phyloP scores from a whole-genome alignment of 805 yeast genomes.

The Kodamaea nitidulidarum region DNA sequence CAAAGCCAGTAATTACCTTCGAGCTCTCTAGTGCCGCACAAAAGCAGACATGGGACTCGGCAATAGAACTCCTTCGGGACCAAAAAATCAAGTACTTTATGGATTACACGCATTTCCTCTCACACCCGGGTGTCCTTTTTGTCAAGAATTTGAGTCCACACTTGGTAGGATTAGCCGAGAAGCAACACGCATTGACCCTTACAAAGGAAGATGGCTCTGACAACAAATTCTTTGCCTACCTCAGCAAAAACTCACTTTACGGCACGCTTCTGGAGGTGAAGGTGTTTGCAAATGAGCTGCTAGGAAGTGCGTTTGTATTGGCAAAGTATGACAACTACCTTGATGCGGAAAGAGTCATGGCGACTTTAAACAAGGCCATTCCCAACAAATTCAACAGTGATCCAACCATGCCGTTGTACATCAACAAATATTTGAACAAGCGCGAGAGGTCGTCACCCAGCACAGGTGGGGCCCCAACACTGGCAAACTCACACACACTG shows the following conservation, averaged over 20 bases:
- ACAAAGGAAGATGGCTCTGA: slow-evolving; percentile 14
- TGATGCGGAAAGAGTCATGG: slow-evolving; percentile 29
- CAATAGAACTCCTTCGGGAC: not conserved
- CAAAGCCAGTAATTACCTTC: not conserved
- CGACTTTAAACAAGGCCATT: slow-evolving; percentile 14
- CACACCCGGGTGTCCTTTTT: slow-evolving; percentile 59
- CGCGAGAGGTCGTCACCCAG: slow-evolving; percentile 41
- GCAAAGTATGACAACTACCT: slow-evolving; percentile 30
- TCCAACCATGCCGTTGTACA: slow-evolving; percentile 37
- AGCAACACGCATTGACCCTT: slow-evolving; percentile 1
- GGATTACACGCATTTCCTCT: slow-evolving; percentile 30
- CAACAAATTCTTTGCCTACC: slow-evolving; percentile 25
- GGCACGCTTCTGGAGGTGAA: slow-evolving; percentile 20
- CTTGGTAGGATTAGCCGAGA: slow-evolving; percentile 17
- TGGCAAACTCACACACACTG: not conserved
- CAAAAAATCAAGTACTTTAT: slow-evolving; percentile 10
- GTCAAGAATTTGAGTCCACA: slow-evolving; percentile 45
- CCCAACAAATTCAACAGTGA: slow-evolving; percentile 27
- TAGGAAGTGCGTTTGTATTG: slow-evolving; percentile 19
- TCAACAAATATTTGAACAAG: slow-evolving; percentile 63
- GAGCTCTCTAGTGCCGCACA: slow-evolving; percentile 3
- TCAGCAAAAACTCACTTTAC: slow-evolving; percentile 17
- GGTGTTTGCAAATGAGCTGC: slow-evolving; percentile 15
- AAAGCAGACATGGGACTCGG: slow-evolving; percentile 3
- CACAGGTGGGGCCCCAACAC: too few species aligned